Conservation (phyloP, 495 filamentous ascomycete genomes). For the Penicillium maclennaniae region DNA sequence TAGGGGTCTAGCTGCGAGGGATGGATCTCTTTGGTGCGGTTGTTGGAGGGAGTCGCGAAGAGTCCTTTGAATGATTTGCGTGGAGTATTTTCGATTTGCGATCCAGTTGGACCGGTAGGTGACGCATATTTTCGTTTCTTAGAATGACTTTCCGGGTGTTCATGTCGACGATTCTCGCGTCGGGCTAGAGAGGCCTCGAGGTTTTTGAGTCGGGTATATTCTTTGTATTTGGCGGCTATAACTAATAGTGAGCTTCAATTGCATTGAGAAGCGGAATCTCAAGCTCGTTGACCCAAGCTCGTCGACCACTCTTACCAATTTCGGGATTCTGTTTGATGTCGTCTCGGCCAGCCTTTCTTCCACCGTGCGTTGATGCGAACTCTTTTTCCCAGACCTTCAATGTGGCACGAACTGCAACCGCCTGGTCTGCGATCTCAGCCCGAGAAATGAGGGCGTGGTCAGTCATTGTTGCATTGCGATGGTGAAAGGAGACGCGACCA, state of each 20-base stretch:
- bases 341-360: constrained; percentile 72
- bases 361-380: constrained; percentile 65
- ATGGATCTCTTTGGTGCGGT: constrained; percentile 30
- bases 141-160: constrained; percentile 20
- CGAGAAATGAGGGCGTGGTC: constrained; percentile 17
- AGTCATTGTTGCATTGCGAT: constrained; percentile 33
- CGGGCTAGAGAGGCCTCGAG: constrained; percentile 36
- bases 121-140: constrained; percentile 43
- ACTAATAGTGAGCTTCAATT: neutral
- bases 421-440: constrained; percentile 26
- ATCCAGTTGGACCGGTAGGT: constrained; percentile 23
- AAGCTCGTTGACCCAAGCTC: too few relatives aligned
- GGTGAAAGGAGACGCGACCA: constrained; percentile 8
- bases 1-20: constrained; percentile 52
- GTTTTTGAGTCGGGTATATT: constrained; percentile 72
- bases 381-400: constrained; percentile 83
- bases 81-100: constrained; percentile 19
- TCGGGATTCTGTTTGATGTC: constrained; percentile 83
- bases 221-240: constrained; percentile 83
- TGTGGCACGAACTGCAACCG: constrained; percentile 57
- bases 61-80: constrained; percentile 33
- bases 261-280: neutral
- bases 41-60: constrained; percentile 47
- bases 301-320: constrained; percentile 59
- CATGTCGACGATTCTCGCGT: constrained; percentile 28